Evolutionary conservation across 805 yeast genomes (phyloP).

Genomic region (Candida ponderosae): DNA sequence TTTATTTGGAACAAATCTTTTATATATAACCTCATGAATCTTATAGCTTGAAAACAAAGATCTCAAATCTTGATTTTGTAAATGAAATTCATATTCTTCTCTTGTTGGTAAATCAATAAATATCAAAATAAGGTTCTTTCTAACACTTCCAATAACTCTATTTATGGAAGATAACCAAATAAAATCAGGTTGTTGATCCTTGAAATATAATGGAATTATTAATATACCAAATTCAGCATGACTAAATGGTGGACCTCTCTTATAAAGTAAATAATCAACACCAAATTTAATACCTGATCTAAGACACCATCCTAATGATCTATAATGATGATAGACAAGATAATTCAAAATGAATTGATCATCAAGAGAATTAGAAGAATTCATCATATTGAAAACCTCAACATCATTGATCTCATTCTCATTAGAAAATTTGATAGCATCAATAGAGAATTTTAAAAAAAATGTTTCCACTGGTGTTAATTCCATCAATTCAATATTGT

Average conservation of each 20-base stretch:
- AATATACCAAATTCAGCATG: conserved; percentile 84
- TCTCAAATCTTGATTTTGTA: conserved; percentile 19
- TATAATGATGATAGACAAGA: conserved; percentile 76
- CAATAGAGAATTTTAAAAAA: conserved; percentile 55
- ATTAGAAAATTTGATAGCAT: conserved; percentile 29
- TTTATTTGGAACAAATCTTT: conserved; percentile 81
- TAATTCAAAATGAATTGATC: conserved; percentile 34
- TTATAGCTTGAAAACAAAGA: conserved; percentile 34
- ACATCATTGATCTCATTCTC: conserved; percentile 9
- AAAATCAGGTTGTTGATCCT: conserved; percentile 32
- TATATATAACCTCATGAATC: conserved; percentile 60
- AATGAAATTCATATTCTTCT: conserved; percentile 20
- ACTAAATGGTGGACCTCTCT: conserved; percentile 89
- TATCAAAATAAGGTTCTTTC: conserved; percentile 63
- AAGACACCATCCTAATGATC: conserved; percentile 92
- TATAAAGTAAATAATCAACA: conserved; percentile 73
- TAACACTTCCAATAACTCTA: conserved; percentile 83
- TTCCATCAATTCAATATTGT: conserved; percentile 37
- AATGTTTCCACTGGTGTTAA: conserved; percentile 70
- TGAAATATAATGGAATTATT: conserved; percentile 31
- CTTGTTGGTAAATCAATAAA: conserved; percentile 52
- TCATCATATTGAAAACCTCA: conserved; percentile 9
- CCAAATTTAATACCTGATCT: conserved; percentile 91
- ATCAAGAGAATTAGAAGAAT: conserved; percentile 6
- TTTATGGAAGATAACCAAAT: conserved; percentile 61